A percentile compares a stretch with the other conserved stretches of the same genome.
Conservation (phyloP, 768 basidiomycete species). For the Trametes sanguinea region DNA sequence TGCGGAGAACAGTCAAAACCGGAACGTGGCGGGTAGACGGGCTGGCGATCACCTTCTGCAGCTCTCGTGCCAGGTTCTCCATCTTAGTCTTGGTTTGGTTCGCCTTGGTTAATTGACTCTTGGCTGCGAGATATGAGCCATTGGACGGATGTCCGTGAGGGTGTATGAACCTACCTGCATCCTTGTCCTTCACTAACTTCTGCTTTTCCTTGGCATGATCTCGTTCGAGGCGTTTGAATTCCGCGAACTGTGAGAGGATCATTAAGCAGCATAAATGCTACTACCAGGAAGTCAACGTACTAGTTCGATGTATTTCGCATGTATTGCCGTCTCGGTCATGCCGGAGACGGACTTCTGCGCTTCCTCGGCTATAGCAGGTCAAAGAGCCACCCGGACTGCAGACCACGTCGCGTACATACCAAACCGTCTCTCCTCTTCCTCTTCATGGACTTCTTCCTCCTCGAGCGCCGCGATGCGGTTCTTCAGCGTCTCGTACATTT, state of each 20-base stretch:
- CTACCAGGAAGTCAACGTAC: slow-evolving; percentile 45
- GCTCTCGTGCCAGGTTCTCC: slow-evolving; percentile 85
- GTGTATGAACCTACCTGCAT: slow-evolving; percentile 58
- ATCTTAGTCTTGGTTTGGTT: slow-evolving; percentile 89
- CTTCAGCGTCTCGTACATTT: slow-evolving; percentile 88
- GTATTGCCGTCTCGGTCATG: slow-evolving; percentile 79
- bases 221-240: slow-evolving; percentile 82
- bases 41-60: slow-evolving; percentile 71
- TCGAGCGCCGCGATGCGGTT: slow-evolving; percentile 87
- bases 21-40: slow-evolving; percentile 2
- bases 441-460: slow-evolving; percentile 83
- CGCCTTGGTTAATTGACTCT: slow-evolving; percentile 82
- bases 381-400: slow-evolving; percentile 23
- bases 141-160: background rate
- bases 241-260: slow-evolving; percentile 65
- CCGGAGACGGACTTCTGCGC: slow-evolving; percentile 85
- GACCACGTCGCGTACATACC: slow-evolving; percentile 49
- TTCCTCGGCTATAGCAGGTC: slow-evolving; percentile 66
- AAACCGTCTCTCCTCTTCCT: slow-evolving; percentile 81
- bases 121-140: slow-evolving; percentile 45
- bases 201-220: slow-evolving; percentile 93
- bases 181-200: slow-evolving; percentile 88
- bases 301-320: slow-evolving; percentile 86
- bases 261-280: slow-evolving; percentile 7
- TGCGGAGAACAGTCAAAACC: slow-evolving; percentile 37